A percentile compares a stretch with the other conserved stretches of the same genome.
These are phyloP conservation scores for Calonectria pseudoreteaudii DNA, from an alignment of 2,329 filamentous ascomycete genomes.

Conservation along the genomic window DNA sequence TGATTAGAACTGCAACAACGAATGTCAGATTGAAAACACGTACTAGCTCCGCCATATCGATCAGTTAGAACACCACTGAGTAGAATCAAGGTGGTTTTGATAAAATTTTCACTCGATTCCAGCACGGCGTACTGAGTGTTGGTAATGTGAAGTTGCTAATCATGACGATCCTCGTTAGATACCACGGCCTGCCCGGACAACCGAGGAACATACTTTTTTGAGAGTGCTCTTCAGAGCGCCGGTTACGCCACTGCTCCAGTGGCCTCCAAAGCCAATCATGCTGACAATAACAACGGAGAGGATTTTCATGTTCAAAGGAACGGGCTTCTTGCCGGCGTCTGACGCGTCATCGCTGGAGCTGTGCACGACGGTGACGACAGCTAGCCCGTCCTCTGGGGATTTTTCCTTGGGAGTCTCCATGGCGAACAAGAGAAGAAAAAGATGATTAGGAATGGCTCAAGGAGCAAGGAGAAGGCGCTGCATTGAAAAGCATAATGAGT, in stretches of 20 bases:
- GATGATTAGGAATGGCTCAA: background rate
- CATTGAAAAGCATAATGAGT: background rate
- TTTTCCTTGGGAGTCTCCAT: slow-evolving; percentile 24
- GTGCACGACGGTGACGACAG: slow-evolving; percentile 13
- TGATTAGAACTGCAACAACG: background rate
- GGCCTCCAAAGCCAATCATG: slow-evolving; percentile 68
- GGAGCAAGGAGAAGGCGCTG: background rate
- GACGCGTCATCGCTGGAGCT: slow-evolving; percentile 29
- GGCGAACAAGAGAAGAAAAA: background rate
- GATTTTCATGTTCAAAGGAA: slow-evolving; percentile 47
- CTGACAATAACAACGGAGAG: slow-evolving; percentile 61
- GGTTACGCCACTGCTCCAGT: slow-evolving; percentile 71
- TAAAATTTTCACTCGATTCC: slow-evolving; percentile 72
- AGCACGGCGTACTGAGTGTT: slow-evolving; percentile 70
- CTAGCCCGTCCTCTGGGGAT: slow-evolving; percentile 9
- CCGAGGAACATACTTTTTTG: slow-evolving; percentile 58
- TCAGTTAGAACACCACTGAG: slow-evolving; percentile 68
- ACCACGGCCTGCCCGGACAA: background rate
- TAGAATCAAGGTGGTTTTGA: slow-evolving; percentile 68
- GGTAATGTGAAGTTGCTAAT: slow-evolving; percentile 64
- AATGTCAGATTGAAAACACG: slow-evolving; percentile 12
- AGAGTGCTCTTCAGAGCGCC: slow-evolving; percentile 71
- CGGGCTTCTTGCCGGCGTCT: slow-evolving; percentile 35
- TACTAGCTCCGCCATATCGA: slow-evolving; percentile 67
- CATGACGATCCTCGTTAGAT: background rate